A percentile compares a stretch with the other conserved stretches of the same genome.
Evolutionary conservation across 1,139 yeast genomes (phyloP).

Genomic region (Arxiozyma slooffiae): DNA sequence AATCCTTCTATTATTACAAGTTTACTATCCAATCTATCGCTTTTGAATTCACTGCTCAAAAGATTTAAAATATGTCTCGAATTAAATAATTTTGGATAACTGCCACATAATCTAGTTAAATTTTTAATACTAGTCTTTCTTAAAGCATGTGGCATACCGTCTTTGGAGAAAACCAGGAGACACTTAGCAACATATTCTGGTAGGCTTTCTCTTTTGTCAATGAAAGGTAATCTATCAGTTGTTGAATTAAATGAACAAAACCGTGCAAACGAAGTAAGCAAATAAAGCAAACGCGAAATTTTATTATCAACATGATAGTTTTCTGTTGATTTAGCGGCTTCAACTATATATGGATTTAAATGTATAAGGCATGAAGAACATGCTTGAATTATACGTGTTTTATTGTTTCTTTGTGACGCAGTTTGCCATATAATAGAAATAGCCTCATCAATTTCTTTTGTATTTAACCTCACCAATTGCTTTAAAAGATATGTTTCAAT

Average conservation of each 20-base stretch:
- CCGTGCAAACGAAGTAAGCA: slow-evolving; percentile 63
- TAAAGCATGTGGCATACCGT: slow-evolving; percentile 29
- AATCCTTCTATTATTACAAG: slow-evolving; percentile 47
- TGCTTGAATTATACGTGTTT: slow-evolving; percentile 46
- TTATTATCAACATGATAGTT: slow-evolving; percentile 35
- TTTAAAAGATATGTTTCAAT: slow-evolving; percentile 46
- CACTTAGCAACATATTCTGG: slow-evolving; percentile 47
- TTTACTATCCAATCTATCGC: slow-evolving; percentile 34
- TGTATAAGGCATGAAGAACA: slow-evolving; percentile 48
- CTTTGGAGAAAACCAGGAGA: slow-evolving; percentile 43
- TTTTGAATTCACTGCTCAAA: slow-evolving; percentile 43
- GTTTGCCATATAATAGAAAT: slow-evolving; percentile 58
- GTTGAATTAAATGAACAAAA: slow-evolving; percentile 49
- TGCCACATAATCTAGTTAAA: slow-evolving; percentile 46
- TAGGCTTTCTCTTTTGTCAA: slow-evolving; percentile 45
- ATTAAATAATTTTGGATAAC: slow-evolving; percentile 54
- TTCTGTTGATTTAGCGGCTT: slow-evolving; percentile 23
- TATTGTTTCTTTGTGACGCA: slow-evolving; percentile 39
- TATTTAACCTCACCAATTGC: slow-evolving; percentile 48
- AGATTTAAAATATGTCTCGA: slow-evolving; percentile 43
- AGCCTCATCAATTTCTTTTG: slow-evolving; percentile 55
- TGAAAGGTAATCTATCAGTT: slow-evolving; percentile 36
- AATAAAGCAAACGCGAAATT: slow-evolving; percentile 46
- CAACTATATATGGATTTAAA: slow-evolving; percentile 37
- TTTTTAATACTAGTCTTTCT: slow-evolving; percentile 48